Evolutionary conservation across 495 filamentous ascomycete species (phyloP).

Genomic region (Elaphomyces granulatus): DNA sequence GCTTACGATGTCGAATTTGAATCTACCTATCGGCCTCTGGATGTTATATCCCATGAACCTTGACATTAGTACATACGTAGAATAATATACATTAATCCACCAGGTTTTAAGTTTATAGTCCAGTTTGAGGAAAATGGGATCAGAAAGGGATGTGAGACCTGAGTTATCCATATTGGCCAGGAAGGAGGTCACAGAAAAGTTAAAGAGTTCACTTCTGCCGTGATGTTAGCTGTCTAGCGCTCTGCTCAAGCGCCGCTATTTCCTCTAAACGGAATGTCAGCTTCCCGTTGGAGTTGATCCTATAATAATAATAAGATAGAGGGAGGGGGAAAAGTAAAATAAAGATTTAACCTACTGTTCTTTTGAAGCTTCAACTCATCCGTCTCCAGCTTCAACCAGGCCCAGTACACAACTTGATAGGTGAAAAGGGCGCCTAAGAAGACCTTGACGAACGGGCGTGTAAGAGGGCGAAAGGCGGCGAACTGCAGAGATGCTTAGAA

Average conservation of each 20-base stretch:
- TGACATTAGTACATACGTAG: no score
- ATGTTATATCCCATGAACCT: no score
- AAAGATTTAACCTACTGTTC: slow-evolving; percentile 38
- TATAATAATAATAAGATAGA: neutral
- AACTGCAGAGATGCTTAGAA: slow-evolving; percentile 27
- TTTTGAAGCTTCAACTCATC: slow-evolving; percentile 53
- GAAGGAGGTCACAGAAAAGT: no score
- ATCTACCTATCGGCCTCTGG: no score
- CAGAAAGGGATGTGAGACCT: no score
- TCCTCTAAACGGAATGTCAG: slow-evolving; percentile 19
- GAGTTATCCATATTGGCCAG: no score
- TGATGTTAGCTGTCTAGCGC: slow-evolving; percentile 29
- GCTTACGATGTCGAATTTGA: no score
- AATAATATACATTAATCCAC: no score
- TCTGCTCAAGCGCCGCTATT: slow-evolving; percentile 27
- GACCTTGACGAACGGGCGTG: slow-evolving; percentile 67
- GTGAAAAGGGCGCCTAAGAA: slow-evolving; percentile 76
- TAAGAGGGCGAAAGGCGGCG: slow-evolving; percentile 65
- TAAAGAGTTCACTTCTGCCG: no score
- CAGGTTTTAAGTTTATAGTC: no score
- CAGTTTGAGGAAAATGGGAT: no score
- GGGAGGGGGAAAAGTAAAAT: neutral
- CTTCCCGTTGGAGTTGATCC: no score
- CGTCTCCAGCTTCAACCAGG: slow-evolving; percentile 76
- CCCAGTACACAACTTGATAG: slow-evolving; percentile 75